A percentile compares a stretch with the other conserved stretches of the same genome.
Conservation (phyloP, 2,329 filamentous ascomycete species). For the Piedraia hortae region DNA sequence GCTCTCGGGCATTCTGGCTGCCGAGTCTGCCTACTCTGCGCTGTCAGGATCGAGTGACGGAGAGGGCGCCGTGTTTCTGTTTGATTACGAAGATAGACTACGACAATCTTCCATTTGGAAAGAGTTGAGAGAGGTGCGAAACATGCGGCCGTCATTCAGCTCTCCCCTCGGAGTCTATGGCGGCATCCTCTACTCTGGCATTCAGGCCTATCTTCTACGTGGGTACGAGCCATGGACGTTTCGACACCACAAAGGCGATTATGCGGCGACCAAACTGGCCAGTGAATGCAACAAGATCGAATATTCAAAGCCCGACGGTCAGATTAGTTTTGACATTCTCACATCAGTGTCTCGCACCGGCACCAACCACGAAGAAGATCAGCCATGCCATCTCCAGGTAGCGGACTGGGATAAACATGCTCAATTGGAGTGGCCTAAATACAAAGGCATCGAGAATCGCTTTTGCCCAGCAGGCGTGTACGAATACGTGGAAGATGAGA, state of each 20-base stretch:
- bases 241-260: slow-evolving; percentile 53
- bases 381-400: slow-evolving; percentile 86
- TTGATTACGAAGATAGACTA: slow-evolving; percentile 74
- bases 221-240: slow-evolving; percentile 79
- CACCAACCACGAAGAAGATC: slow-evolving; percentile 96
- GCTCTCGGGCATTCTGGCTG: slow-evolving; percentile 89
- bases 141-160: slow-evolving; percentile 92
- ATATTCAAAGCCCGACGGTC: slow-evolving; percentile 87
- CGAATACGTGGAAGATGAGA: slow-evolving; percentile 83
- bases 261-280: slow-evolving; percentile 52
- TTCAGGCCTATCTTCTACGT: slow-evolving; percentile 69
- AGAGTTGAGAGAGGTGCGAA: slow-evolving; percentile 81
- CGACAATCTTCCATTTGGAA: slow-evolving; percentile 75
- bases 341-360: slow-evolving; percentile 87
- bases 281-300: slow-evolving; percentile 68
- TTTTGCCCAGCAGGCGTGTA: slow-evolving; percentile 97
- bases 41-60: slow-evolving; percentile 25
- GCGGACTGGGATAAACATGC: slow-evolving; percentile 86
- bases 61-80: slow-evolving; percentile 59
- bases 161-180: slow-evolving; percentile 65
- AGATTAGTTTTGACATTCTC: slow-evolving; percentile 85
- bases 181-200: slow-evolving; percentile 70
- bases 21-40: slow-evolving; percentile 65
- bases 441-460: slow-evolving; percentile 77
- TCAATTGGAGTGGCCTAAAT: slow-evolving; percentile 54